Percentiles rank a stretch among this genome's conserved stretches.
Conservation (phyloP, 2,329 filamentous ascomycete species). For the Phialophora expanda region DNA sequence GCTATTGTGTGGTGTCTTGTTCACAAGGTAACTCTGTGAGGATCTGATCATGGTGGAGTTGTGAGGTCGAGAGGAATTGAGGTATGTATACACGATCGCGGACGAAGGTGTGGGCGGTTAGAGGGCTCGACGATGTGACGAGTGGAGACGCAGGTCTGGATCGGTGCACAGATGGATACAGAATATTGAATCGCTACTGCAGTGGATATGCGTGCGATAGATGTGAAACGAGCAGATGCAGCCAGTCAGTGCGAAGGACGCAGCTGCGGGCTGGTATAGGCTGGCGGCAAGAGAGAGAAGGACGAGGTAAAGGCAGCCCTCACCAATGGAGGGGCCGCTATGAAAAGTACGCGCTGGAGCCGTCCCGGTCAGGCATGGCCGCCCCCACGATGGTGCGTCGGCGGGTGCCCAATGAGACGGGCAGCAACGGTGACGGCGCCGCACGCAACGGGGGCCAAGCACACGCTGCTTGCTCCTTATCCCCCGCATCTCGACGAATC, state of each 20-base stretch:
- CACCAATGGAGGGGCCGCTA: slow-evolving; percentile 31
- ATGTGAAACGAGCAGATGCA: slow-evolving; percentile 34
- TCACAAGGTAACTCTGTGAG: slow-evolving; percentile 23
- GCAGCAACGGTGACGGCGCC: slow-evolving; percentile 13
- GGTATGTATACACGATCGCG: slow-evolving; percentile 34
- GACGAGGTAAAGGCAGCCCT: background rate
- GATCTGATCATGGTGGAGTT: slow-evolving; percentile 32
- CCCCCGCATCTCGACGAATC: slow-evolving; percentile 24
- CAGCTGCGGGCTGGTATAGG: slow-evolving; percentile 24
- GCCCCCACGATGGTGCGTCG: slow-evolving; percentile 19
- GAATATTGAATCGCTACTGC: slow-evolving; percentile 30
- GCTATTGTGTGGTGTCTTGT: slow-evolving; percentile 5
- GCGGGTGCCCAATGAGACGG: slow-evolving; percentile 11
- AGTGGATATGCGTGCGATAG: slow-evolving; percentile 32
- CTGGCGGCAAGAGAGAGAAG: slow-evolving; percentile 32
- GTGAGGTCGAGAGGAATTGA: slow-evolving; percentile 34
- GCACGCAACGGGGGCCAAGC: slow-evolving; percentile 11
- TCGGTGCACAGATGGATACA: slow-evolving; percentile 27
- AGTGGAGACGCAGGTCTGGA: slow-evolving; percentile 26
- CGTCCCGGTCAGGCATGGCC: slow-evolving; percentile 25
- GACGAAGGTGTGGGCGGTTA: slow-evolving; percentile 32
- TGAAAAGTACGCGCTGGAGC: slow-evolving; percentile 36
- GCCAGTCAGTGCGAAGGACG: slow-evolving; percentile 26
- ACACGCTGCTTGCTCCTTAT: slow-evolving; percentile 17
- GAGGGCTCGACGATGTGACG: slow-evolving; percentile 32